Evolutionary conservation across 2,329 filamentous ascomycete genomes (phyloP).

Genomic region (Neofusicoccum parvum): DNA sequence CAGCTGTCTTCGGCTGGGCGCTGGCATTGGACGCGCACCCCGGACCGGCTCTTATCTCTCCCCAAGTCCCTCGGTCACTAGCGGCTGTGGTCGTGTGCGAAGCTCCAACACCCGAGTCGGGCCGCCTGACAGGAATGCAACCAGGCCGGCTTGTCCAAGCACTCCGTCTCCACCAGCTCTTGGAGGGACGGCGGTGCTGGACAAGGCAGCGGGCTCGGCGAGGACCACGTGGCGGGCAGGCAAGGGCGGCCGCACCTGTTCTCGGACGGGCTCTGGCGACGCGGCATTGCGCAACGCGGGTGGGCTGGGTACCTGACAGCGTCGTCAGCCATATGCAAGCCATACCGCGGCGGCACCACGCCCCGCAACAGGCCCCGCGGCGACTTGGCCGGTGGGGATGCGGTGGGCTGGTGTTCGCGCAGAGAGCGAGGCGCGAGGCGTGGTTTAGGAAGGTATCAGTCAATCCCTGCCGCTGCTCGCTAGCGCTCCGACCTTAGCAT

Average conservation of each 20-base stretch:
- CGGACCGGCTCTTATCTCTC: neutral
- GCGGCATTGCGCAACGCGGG: neutral
- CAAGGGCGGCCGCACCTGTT: neutral
- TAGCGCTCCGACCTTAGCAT: constrained; percentile 6
- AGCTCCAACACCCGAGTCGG: neutral
- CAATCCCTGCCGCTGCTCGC: neutral
- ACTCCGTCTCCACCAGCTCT: neutral
- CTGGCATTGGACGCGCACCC: neutral
- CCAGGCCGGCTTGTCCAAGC: neutral
- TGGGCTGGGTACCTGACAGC: neutral
- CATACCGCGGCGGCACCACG: neutral
- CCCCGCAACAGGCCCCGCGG: neutral
- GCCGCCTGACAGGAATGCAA: constrained; percentile 19
- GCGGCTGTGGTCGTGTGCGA: neutral
- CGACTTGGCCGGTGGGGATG: neutral
- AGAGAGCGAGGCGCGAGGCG: neutral
- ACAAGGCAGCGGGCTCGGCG: neutral
- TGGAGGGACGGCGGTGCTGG: neutral
- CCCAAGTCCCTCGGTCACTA: neutral
- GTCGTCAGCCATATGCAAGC: constrained; percentile 3
- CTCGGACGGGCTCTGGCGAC: neutral
- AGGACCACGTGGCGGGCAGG: neutral
- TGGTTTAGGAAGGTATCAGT: constrained; percentile 10
- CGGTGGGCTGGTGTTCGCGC: neutral
- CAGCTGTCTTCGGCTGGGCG: too few relatives aligned